Base-by-base conservation (phyloP, 768 basidiomycete genomes). In the Rhodosporidiobolus sp. region DNA sequence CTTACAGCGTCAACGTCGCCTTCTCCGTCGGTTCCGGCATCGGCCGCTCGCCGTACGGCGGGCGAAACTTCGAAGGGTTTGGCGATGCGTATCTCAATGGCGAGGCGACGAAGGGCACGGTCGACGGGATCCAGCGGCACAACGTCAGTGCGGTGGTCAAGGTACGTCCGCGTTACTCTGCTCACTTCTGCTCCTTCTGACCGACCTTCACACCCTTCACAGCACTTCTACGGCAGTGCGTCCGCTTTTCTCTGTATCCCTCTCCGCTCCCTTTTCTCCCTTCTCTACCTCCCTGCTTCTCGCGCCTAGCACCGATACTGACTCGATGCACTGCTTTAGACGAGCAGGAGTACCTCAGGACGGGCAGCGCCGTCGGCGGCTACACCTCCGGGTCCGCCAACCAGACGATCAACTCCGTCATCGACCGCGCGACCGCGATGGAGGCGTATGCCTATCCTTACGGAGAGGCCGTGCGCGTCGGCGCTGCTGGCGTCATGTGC, bases 151-250 rank as follows among this genome's bases (percentile, higher is more conserved):
- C 73, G 0, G 66, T 63, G 30, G 72, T 90, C 19, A 94, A 94
- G 65, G 58, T 59, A 14, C 5, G 35, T 43, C 24, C 34, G 9
- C 0, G 2, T 56, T 4, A 11, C 8, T 3, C 9, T 10, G 22
- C 10, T 8, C 22, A 3, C 30, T 17, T 12, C 10, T 32, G 4
- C 48, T 35, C 6, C 12, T 1, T 4, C 32, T 53, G 28, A 50
- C 32, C 26, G 7, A 14, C 7, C 38, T 43, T 43, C 22, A 35
- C 32, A 19, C 3, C 24, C 45, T 50, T 9, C 49, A 7, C 26
- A 30, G 80, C 92, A 94, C 80, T 86, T 85, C 62, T 85, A 92
- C 38, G 62, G 65, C 32, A 58, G 6, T 45, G 26, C 17, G 26
- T 28, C 34, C 63, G 43, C 52, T 45, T 17, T 17, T 19, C 28